Evolutionary conservation across 139 green algal species (phyloP).

Genomic region (Coccomyxa sp.): DNA sequence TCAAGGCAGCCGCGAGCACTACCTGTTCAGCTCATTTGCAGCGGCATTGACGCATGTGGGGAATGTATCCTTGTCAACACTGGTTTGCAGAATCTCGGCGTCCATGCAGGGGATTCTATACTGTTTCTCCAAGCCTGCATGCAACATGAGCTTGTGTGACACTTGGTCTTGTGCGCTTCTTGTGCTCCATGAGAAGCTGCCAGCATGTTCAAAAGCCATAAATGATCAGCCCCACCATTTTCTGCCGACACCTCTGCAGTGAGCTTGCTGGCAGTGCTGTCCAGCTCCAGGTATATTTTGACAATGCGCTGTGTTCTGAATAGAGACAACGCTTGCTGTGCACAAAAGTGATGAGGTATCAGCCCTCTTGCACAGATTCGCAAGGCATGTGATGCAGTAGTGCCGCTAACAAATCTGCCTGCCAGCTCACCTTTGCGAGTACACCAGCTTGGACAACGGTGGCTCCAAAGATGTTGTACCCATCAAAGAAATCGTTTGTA

Average conservation of each 20-base stretch:
- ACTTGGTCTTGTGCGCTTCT: background rate
- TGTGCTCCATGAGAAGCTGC: background rate
- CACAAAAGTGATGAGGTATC: background rate
- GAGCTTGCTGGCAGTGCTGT: constrained; percentile 18
- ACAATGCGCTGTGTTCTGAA: constrained; percentile 48
- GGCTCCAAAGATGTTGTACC: constrained; percentile 51
- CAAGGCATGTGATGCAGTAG: background rate
- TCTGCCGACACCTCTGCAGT: constrained; percentile 47
- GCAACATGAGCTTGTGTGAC: background rate
- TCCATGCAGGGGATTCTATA: constrained; percentile 51
- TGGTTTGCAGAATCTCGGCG: constrained; percentile 57
- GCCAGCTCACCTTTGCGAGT: constrained; percentile 48
- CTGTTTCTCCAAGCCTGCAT: constrained; percentile 62
- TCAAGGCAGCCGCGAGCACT: background rate
- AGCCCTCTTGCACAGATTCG: background rate
- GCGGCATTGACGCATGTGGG: constrained; percentile 53
- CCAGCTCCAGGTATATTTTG: constrained; percentile 43
- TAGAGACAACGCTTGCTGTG: constrained; percentile 51
- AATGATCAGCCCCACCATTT: constrained; percentile 34
- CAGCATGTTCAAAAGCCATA: background rate
- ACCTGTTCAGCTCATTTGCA: constrained; percentile 53
- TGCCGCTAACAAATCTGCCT: too few relatives aligned
- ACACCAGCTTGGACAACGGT: constrained; percentile 52
- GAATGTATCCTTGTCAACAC: constrained; percentile 53
- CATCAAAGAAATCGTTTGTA: constrained; percentile 49